These are phyloP conservation scores for Adansonia digitata DNA, from an alignment of 345 rosid genomes.

Conservation along the genomic window DNA sequence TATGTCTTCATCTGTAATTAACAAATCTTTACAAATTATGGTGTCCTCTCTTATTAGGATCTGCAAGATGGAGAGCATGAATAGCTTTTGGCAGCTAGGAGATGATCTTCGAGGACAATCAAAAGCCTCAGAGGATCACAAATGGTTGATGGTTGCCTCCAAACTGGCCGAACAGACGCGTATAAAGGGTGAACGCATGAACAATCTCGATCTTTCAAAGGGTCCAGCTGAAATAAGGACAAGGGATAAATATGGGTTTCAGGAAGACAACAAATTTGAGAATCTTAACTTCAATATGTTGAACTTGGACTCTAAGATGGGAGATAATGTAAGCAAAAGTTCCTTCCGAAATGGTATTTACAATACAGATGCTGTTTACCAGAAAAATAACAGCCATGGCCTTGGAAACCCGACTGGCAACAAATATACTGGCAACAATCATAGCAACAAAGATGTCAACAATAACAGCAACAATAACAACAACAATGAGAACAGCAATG, in stretches of 20 bases:
- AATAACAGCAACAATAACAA: conserved; percentile 35
- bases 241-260: conserved; percentile 59
- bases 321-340: conserved; percentile 49
- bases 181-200: conserved; percentile 74
- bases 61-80: conserved; percentile 56
- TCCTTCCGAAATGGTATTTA: conserved; percentile 48
- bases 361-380: conserved; percentile 67
- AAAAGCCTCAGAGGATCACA: conserved; percentile 74
- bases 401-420: conserved; percentile 39
- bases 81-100: conserved; percentile 88
- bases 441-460: conserved; percentile 42
- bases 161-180: conserved; percentile 83
- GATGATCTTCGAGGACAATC: conserved; percentile 96
- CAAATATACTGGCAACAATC: conserved; percentile 65
- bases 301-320: conserved; percentile 62
- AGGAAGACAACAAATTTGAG: conserved; percentile 74
- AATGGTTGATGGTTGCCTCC: conserved; percentile 84
- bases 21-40: not conserved
- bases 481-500: conserved; percentile 35
- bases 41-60: conserved; percentile 3
- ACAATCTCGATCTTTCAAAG: conserved; percentile 85
- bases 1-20: not conserved
- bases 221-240: conserved; percentile 54
- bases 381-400: conserved; percentile 48
- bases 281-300: conserved; percentile 70